A percentile compares a stretch with the other conserved stretches of the same genome.
Evolutionary conservation across 345 rosid genomes (phyloP).

Genomic region (Eucalyptus microcorys): DNA sequence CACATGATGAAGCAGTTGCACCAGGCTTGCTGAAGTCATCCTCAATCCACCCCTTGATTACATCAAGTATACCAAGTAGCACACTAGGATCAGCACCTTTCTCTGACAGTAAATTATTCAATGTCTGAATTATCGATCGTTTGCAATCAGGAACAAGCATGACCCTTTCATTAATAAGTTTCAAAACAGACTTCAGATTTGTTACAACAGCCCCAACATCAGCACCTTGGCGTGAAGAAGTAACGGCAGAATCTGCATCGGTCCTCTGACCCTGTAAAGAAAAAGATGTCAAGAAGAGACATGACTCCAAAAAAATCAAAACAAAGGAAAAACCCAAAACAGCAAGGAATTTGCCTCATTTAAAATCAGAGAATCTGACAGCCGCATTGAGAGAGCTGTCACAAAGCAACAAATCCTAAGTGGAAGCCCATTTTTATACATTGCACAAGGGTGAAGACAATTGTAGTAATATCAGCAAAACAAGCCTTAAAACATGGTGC

Average conservation of each 20-base stretch:
- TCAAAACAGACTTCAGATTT: constrained; percentile 71
- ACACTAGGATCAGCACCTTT: constrained; percentile 88
- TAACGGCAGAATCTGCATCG: constrained; percentile 80
- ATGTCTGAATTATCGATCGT: constrained; percentile 56
- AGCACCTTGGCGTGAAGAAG: constrained; percentile 82
- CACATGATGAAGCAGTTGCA: constrained; percentile 26
- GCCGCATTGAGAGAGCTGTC: background rate
- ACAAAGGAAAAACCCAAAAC: background rate
- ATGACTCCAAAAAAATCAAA: background rate
- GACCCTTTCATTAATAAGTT: constrained; percentile 76
- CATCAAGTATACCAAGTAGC: constrained; percentile 87
- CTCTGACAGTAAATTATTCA: constrained; percentile 81
- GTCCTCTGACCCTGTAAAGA: constrained; percentile 63
- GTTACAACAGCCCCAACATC: constrained; percentile 76
- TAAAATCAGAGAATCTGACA: background rate
- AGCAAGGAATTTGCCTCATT: background rate
- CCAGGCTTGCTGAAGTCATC: constrained; percentile 65
- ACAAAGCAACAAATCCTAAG: background rate
- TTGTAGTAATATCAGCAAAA: background rate
- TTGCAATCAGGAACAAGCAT: constrained; percentile 89
- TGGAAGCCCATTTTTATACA: background rate
- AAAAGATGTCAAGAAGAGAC: background rate
- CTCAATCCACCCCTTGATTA: constrained; percentile 86
- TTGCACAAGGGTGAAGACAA: background rate
- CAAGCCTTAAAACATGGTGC: background rate